phyloP scores from a whole-genome alignment of 2,329 filamentous ascomycete species.

The Ophiosphaerella korrae region DNA sequence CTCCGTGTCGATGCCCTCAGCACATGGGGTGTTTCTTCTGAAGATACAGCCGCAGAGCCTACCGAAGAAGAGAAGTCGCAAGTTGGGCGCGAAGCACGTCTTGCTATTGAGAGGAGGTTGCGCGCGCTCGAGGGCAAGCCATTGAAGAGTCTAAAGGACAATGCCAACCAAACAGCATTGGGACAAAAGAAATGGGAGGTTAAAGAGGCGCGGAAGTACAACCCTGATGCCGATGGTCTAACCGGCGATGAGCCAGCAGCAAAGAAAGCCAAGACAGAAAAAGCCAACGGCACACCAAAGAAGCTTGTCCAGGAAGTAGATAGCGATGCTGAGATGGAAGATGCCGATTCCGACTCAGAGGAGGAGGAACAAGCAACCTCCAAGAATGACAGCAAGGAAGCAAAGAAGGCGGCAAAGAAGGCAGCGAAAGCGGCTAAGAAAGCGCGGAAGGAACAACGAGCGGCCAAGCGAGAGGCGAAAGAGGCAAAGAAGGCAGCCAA shows the following conservation, averaged over 20 bases:
- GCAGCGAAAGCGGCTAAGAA: conserved; percentile 54
- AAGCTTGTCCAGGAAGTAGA: conserved; percentile 58
- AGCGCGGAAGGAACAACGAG: conserved; percentile 45
- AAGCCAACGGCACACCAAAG: conserved; percentile 49
- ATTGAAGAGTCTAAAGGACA: conserved; percentile 71
- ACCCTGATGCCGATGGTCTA: conserved; percentile 88
- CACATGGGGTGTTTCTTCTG: conserved; percentile 72
- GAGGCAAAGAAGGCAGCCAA: conserved; percentile 60
- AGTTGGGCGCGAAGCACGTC: conserved; percentile 73
- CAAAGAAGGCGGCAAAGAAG: conserved; percentile 49
- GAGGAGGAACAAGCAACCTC: conserved; percentile 44
- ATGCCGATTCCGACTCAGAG: conserved; percentile 43
- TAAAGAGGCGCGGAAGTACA: conserved; percentile 93
- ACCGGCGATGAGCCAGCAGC: conserved; percentile 68
- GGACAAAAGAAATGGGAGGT: conserved; percentile 77
- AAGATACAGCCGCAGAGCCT: conserved; percentile 52
- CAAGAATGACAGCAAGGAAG: conserved; percentile 46
- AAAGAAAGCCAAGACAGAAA: conserved; percentile 55
- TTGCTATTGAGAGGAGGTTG: conserved; percentile 76
- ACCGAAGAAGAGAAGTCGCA: conserved; percentile 89
- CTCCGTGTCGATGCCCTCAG: conserved; percentile 89
- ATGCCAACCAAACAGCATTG: conserved; percentile 52
- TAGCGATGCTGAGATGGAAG: conserved; percentile 50
- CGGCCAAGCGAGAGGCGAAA: conserved; percentile 47
- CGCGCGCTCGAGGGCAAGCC: conserved; percentile 89